These are phyloP conservation scores for Pestalotiopsis sp. DNA, from an alignment of 2,329 filamentous ascomycete genomes.

Conservation along the genomic window DNA sequence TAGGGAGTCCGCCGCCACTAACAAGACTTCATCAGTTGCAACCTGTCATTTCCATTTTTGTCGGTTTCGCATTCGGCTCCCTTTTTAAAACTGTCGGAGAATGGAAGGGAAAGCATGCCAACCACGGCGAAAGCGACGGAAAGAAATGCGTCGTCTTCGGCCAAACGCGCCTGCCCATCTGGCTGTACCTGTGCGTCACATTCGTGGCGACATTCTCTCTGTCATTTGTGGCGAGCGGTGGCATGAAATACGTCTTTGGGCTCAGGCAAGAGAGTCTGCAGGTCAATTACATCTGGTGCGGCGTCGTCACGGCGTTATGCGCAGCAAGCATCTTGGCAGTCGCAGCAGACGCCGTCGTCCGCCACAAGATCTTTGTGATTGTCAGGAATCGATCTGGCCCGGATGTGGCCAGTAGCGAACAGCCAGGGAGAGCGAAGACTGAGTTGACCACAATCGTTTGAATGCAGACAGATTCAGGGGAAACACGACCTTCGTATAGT, in stretches of 20 bases:
- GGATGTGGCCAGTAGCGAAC: not conserved
- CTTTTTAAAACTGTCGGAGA: not conserved
- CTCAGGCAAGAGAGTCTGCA: not conserved
- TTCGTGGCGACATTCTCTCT: not conserved
- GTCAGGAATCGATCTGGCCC: not conserved
- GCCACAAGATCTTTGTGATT: not conserved
- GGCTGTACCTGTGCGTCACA: not conserved
- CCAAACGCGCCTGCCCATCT: not conserved
- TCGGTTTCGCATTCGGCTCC: not conserved
- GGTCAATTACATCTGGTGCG: not conserved
- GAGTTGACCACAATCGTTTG: not conserved
- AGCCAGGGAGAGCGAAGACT: not conserved
- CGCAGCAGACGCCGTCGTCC: not conserved
- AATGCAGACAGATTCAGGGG: not conserved
- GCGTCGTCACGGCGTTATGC: not conserved
- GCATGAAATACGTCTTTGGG: not conserved
- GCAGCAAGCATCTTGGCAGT: not conserved
- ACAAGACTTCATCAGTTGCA: not conserved
- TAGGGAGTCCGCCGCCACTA: not conserved
- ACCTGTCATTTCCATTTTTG: not conserved
- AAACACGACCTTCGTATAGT: too few species aligned
- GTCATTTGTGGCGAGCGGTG: slow-evolving; percentile 1
- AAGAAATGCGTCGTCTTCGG: slow-evolving; percentile 1
- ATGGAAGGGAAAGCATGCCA: not conserved
- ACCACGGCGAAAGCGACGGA: not conserved